A percentile compares a stretch with the other conserved stretches of the same genome.
Conservation (phyloP, 768 basidiomycete species). For the Trichaptum fuscoviolaceum region DNA sequence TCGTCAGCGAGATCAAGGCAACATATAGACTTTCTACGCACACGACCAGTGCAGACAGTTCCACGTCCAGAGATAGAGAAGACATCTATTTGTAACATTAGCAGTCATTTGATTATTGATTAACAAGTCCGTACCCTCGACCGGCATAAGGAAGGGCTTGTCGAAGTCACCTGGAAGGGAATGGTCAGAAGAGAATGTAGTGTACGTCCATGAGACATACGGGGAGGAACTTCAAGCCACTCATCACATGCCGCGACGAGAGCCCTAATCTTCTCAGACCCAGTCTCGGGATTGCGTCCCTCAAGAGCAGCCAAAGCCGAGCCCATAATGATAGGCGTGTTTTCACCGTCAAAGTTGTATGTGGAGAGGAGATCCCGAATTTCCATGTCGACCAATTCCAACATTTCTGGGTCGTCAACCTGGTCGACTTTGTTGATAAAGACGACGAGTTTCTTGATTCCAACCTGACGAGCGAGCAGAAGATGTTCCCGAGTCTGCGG, state of each 20-base stretch:
- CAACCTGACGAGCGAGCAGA: slow-evolving; percentile 95
- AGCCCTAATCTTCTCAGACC: slow-evolving; percentile 73
- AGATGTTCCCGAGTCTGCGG: slow-evolving; percentile 98
- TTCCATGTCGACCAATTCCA: slow-evolving; percentile 99
- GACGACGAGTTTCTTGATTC: slow-evolving; percentile 94
- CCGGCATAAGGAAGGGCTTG: slow-evolving; percentile 93
- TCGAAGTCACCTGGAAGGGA: slow-evolving; percentile 76
- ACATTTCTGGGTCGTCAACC: slow-evolving; percentile 95
- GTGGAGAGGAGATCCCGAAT: slow-evolving; percentile 91
- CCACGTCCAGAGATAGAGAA: slow-evolving; percentile 99
- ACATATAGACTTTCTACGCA: slow-evolving; percentile 29
- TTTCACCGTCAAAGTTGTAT: slow-evolving; percentile 96
- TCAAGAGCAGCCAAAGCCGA: slow-evolving; percentile 95
- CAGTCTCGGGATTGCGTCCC: slow-evolving; percentile 74
- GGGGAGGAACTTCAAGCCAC: slow-evolving; percentile 92
- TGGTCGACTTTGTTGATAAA: slow-evolving; percentile 99
- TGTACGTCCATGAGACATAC: slow-evolving; percentile 39
- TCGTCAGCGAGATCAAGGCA: background rate
- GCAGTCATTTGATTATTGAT: background rate
- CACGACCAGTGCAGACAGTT: slow-evolving; percentile 94
- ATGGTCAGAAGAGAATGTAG: slow-evolving; percentile 6
- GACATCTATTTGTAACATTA: slow-evolving; percentile 48
- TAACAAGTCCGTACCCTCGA: slow-evolving; percentile 57
- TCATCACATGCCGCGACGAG: slow-evolving; percentile 83
- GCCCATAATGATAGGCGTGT: slow-evolving; percentile 97